A percentile compares a stretch with the other conserved stretches of the same genome.
These are phyloP conservation scores for Arbutus unedo DNA, from an alignment of 148 eudicot genomes.

Conservation along the genomic window DNA sequence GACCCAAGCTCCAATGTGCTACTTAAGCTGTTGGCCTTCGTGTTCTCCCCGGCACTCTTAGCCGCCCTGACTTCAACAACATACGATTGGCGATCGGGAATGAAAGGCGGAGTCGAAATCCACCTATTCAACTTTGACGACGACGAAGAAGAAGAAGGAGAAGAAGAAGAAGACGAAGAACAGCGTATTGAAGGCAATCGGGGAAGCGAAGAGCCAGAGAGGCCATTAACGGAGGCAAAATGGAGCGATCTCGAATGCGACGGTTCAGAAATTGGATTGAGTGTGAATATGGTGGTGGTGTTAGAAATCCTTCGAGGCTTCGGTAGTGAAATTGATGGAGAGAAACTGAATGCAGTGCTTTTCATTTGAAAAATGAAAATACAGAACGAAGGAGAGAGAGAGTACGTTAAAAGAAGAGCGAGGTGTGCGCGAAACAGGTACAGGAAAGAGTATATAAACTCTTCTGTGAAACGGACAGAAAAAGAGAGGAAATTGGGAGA, in stretches of 20 bases:
- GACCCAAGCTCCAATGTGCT: constrained; percentile 60
- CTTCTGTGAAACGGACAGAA: not conserved
- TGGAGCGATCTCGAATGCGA: constrained; percentile 9
- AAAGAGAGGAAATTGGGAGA: not conserved
- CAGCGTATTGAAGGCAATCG: constrained; percentile 17
- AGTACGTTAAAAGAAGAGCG: not conserved
- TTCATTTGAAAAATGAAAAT: constrained; percentile 39
- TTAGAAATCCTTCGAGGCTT: constrained; percentile 27
- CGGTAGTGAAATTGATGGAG: constrained; percentile 30
- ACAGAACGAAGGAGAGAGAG: constrained; percentile 13
- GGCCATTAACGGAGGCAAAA: constrained; percentile 2
- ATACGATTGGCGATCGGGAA: constrained; percentile 31
- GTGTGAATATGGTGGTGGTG: not conserved
- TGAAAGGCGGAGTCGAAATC: constrained; percentile 32
- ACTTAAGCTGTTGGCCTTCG: constrained; percentile 27
- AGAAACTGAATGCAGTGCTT: constrained; percentile 42
- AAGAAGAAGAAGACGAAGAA: constrained; percentile 20
- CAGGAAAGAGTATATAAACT: not conserved
- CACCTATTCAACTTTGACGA: constrained; percentile 25
- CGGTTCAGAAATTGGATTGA: constrained; percentile 18
- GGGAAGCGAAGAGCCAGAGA: constrained; percentile 13
- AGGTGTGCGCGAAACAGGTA: too few species aligned
- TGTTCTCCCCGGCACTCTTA: constrained; percentile 41
- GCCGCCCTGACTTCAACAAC: constrained; percentile 45
- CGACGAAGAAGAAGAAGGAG: not conserved